phyloP scores from a whole-genome alignment of 2,329 filamentous ascomycete genomes.

The Parastagonospora nodorum region DNA sequence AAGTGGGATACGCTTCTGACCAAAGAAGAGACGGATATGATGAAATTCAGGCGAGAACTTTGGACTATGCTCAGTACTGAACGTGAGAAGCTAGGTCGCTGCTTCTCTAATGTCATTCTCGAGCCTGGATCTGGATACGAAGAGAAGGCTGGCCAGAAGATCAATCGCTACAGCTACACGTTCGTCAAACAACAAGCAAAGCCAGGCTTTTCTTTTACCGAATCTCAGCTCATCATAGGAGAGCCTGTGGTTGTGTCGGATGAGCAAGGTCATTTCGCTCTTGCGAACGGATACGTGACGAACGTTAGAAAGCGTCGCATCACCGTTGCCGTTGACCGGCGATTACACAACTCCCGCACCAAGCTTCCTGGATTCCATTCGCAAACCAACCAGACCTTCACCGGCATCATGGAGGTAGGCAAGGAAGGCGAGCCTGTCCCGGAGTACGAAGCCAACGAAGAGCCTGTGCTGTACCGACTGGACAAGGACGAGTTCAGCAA shows the following conservation, averaged over 20 bases:
- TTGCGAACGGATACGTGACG: conserved; percentile 89
- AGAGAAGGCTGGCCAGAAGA: conserved; percentile 73
- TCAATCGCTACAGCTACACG: conserved; percentile 88
- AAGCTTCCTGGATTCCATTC: conserved; percentile 77
- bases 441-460: conserved; percentile 51
- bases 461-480: conserved; percentile 75
- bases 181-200: conserved; percentile 72
- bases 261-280: conserved; percentile 90
- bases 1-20: conserved; percentile 95
- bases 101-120: conserved; percentile 86
- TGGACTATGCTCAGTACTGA: conserved; percentile 95
- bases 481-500: conserved; percentile 99
- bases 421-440: conserved; percentile 52
- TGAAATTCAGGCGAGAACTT: conserved; percentile 84
- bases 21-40: conserved; percentile 89
- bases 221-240: conserved; percentile 84
- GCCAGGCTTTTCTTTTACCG: conserved; percentile 78
- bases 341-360: conserved; percentile 83
- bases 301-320: conserved; percentile 76
- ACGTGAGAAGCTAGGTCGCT: conserved; percentile 84
- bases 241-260: conserved; percentile 97
- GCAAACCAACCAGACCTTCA: conserved; percentile 79
- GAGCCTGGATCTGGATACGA: conserved; percentile 76
- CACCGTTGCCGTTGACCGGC: conserved; percentile 86
- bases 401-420: conserved; percentile 86